Conservation (phyloP, 2,329 filamentous ascomycete genomes). For the Aureobasidium uvarum region DNA sequence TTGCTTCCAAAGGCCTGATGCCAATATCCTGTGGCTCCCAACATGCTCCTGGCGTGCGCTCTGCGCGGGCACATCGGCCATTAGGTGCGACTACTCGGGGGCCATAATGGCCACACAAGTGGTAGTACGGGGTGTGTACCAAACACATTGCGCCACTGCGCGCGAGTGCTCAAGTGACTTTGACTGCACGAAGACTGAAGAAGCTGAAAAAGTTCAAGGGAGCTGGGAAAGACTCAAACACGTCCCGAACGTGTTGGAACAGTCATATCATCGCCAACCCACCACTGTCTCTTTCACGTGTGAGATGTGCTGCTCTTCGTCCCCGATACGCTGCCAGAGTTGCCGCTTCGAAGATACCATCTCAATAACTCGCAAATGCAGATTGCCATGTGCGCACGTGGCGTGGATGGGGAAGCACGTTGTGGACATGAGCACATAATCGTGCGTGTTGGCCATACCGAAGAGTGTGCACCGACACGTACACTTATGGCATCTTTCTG, state of each 20-base stretch:
- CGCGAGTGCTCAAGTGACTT: not conserved
- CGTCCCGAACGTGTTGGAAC: not conserved
- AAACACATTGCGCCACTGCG: conserved; percentile 1
- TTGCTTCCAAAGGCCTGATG: not conserved
- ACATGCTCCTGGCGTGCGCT: not conserved
- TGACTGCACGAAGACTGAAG: not conserved
- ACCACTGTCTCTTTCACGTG: not conserved
- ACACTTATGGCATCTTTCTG: not conserved
- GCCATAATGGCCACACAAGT: conserved; percentile 18
- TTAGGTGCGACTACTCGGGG: not conserved
- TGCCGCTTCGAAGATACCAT: too few relatives aligned
- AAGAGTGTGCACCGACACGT: not conserved
- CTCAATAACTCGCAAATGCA: too few relatives aligned
- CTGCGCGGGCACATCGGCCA: conserved; percentile 18
- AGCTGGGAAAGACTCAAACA: not conserved
- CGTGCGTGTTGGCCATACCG: not conserved
- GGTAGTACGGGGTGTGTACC: conserved; percentile 13
- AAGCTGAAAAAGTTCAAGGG: not conserved
- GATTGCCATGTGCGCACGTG: not conserved
- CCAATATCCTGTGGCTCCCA: not conserved
- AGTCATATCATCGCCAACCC: not conserved
- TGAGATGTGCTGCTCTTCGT: not conserved
- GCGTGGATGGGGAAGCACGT: not conserved
- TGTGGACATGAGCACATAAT: not conserved
- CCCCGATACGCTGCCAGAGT: not conserved